Base-by-base conservation (phyloP, 805 yeast species). In the Monosporozyma unispora region DNA sequence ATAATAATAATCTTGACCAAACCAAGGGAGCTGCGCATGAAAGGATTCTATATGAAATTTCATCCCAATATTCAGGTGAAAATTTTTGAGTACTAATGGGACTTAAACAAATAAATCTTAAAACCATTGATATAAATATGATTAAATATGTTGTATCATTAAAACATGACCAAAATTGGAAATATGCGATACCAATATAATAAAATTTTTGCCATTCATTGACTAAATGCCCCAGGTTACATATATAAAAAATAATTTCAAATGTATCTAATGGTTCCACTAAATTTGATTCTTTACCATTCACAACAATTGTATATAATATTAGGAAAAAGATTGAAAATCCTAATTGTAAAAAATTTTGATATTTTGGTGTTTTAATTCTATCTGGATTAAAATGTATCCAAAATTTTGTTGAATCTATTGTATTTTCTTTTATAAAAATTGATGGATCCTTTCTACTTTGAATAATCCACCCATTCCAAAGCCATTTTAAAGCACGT, bases 381-480 rank as follows among this genome's bases (percentile, higher is more conserved):
- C 96, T 73, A 47, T 82, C 87, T 0, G 96, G 91, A 56, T 83
- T 81, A 57, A 86, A 87, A 66, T 88, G 96, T 2, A 76, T 65
- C 48, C 67, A 54, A 51, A 85, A 70, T 12, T 73, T 69, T 4
- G 80, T 69, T 22, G 81, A 78, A 0, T 80, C 72, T 12, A 81
- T 76, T 0, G 80, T 80, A 52, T 74, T 76, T 63, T 83, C 87
- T 49, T 82, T 60, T 23, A 79, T 81, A 57, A 84, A 88, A 14
- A 81, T 79, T 22, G 77, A 74, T 5, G 93, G 87, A 60, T 87
- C 87, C 12, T 63, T 65, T 11, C 81, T 78, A 21, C 84, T 77
- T 66, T 87, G 96, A 46, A 85, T 75, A 53, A 88, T 85, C 95
- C 96, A 87, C 27, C 96, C 96, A 50, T 90, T 72, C 96, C 96